A percentile compares a stretch with the other conserved stretches of the same genome.
Evolutionary conservation across 345 rosid species (phyloP).

Genomic region (Eucalyptus polyanthemos): DNA sequence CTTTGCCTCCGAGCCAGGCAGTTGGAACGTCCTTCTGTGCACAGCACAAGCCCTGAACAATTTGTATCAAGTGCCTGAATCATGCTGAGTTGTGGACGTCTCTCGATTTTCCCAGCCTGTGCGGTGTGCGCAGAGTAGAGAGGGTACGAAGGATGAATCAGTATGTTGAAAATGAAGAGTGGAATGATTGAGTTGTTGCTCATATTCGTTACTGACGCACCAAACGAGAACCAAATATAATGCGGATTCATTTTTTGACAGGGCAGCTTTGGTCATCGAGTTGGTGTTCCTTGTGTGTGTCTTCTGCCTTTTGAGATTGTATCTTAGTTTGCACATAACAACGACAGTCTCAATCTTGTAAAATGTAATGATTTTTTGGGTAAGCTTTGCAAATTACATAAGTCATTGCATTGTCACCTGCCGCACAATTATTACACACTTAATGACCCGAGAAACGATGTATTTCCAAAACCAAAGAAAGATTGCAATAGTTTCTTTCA

Average conservation of each 20-base stretch:
- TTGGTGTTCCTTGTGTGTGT: background rate
- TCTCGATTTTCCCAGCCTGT: background rate
- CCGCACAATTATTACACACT: background rate
- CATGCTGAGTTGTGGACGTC: background rate
- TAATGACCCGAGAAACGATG: background rate
- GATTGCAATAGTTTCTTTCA: background rate
- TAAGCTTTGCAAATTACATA: background rate
- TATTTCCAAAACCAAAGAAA: background rate
- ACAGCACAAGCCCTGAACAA: conserved; percentile 50
- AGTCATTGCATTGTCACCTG: background rate
- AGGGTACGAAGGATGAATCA: background rate
- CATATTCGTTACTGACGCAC: background rate
- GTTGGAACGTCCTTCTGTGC: conserved; percentile 37
- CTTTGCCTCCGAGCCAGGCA: conserved; percentile 15
- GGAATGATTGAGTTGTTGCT: background rate
- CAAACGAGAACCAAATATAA: background rate
- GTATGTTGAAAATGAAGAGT: background rate
- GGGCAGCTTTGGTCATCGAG: background rate
- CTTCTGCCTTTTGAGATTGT: background rate
- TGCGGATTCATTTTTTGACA: background rate
- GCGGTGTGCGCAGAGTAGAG: background rate
- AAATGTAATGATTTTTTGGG: background rate
- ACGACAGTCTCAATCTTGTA: background rate
- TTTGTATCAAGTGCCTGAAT: background rate
- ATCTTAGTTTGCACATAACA: background rate